Percentiles rank a stretch among this genome's conserved stretches.
Evolutionary conservation across 768 basidiomycete genomes (phyloP).

Genomic region (Pisolithus sp.): DNA sequence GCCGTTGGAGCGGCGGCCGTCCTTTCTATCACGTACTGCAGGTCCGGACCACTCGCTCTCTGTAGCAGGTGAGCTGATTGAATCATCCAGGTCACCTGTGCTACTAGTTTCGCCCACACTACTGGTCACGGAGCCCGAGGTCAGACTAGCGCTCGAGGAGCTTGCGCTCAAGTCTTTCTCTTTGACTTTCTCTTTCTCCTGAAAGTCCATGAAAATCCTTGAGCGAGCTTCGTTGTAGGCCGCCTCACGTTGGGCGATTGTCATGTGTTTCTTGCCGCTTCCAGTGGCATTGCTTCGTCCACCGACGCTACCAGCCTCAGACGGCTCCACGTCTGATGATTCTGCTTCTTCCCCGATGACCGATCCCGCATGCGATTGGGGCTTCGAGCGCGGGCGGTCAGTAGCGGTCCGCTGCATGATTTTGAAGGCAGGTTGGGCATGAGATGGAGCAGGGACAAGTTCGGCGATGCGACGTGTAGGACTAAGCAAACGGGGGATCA

Average conservation of each 20-base stretch:
- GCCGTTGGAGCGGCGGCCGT: conserved; percentile 45
- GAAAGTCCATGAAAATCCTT: conserved; percentile 80
- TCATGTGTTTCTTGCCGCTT: conserved; percentile 62
- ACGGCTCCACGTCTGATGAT: conserved; percentile 72
- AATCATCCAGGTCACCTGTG: conserved; percentile 60
- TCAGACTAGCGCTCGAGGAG: conserved; percentile 67
- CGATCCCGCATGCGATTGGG: conserved; percentile 68
- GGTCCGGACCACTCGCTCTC: conserved; percentile 78
- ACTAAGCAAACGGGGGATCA: conserved; percentile 34
- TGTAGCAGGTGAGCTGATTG: conserved; percentile 63
- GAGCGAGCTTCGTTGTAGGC: conserved; percentile 86
- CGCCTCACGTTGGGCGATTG: conserved; percentile 80
- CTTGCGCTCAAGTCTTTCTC: conserved; percentile 70
- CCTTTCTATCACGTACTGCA: conserved; percentile 50
- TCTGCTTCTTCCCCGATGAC: conserved; percentile 72
- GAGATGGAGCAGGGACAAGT: conserved; percentile 68
- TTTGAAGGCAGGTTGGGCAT: conserved; percentile 73
- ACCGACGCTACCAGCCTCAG: conserved; percentile 72
- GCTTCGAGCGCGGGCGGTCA: conserved; percentile 50
- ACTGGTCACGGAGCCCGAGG: conserved; percentile 55
- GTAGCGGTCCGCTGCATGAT: conserved; percentile 68
- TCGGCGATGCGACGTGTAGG: conserved; percentile 66
- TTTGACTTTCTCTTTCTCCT: conserved; percentile 62
- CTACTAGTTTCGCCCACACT: conserved; percentile 54
- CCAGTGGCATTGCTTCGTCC: conserved; percentile 60